Percentiles rank a stretch among this genome's conserved stretches.
These are phyloP conservation scores for Raffaelea albimanens DNA, from an alignment of 2,329 filamentous ascomycete species.

Conservation along the genomic window DNA sequence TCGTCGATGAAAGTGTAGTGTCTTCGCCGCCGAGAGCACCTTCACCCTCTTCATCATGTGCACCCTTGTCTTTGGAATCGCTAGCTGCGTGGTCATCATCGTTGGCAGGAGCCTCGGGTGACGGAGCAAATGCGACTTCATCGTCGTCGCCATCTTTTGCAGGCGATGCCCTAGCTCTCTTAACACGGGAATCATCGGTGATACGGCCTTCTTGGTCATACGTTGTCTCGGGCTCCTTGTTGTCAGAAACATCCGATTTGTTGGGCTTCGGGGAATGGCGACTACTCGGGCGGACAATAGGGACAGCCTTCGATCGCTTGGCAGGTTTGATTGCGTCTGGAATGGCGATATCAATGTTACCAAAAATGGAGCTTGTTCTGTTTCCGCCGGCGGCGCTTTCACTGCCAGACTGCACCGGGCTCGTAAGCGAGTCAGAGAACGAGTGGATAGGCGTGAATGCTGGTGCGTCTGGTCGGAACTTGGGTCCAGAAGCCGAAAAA, in stretches of 20 bases:
- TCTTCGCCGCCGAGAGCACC: slow-evolving; percentile 36
- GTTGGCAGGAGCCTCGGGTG: slow-evolving; percentile 15
- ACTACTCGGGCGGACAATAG: slow-evolving; percentile 62
- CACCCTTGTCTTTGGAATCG: slow-evolving; percentile 16
- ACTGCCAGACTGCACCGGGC: slow-evolving; percentile 31
- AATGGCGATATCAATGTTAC: slow-evolving; percentile 54
- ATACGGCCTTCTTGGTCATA: slow-evolving; percentile 50
- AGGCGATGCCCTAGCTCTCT: slow-evolving; percentile 65
- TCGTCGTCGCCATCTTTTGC: slow-evolving; percentile 58
- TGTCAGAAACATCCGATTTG: neutral
- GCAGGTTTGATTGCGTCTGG: slow-evolving; percentile 54
- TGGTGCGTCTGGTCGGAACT: slow-evolving; percentile 69
- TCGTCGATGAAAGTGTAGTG: slow-evolving; percentile 44
- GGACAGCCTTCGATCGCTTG: slow-evolving; percentile 74
- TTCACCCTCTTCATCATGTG: slow-evolving; percentile 26
- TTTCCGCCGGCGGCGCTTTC: slow-evolving; percentile 26
- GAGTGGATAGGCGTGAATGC: slow-evolving; percentile 57
- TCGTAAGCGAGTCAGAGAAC: slow-evolving; percentile 37
- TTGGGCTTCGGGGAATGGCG: slow-evolving; percentile 18
- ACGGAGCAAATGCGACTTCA: slow-evolving; percentile 64
- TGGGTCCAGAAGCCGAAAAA: slow-evolving; percentile 56
- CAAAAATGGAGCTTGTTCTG: slow-evolving; percentile 51
- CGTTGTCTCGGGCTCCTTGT: slow-evolving; percentile 16
- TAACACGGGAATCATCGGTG: slow-evolving; percentile 60
- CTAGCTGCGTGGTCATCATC: neutral